phyloP scores from a whole-genome alignment of 2,329 filamentous ascomycete genomes.

The Fusarium nodosum region DNA sequence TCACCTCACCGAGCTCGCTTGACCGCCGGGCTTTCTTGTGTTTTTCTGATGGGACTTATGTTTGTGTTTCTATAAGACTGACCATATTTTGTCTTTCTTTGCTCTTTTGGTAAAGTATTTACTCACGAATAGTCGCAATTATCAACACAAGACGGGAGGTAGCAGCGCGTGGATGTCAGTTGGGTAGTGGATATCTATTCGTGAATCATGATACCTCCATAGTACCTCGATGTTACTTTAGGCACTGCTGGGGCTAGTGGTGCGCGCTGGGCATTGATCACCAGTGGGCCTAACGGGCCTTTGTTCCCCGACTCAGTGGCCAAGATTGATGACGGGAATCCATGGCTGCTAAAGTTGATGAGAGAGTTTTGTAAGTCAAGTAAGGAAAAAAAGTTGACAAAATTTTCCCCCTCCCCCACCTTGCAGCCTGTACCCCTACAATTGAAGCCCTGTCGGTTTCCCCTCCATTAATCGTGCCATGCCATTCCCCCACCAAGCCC shows the following conservation, averaged over 20 bases:
- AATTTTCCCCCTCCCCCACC: constrained; percentile 41
- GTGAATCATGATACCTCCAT: constrained; percentile 25
- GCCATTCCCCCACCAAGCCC: constrained; percentile 48
- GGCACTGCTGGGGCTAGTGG: constrained; percentile 38
- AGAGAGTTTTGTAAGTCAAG: constrained; percentile 26
- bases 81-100: not conserved
- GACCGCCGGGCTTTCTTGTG: constrained; percentile 19
- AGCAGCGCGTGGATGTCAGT: constrained; percentile 29
- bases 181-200: constrained; percentile 4
- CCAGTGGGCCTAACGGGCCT: constrained; percentile 34
- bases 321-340: constrained; percentile 26
- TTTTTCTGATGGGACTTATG: not conserved
- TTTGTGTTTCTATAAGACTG: not conserved
- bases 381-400: constrained; percentile 35
- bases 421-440: constrained; percentile 31
- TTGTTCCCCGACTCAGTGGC: constrained; percentile 37
- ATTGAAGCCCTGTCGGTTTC: constrained; percentile 36
- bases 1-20: constrained; percentile 12
- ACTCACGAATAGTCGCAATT: constrained; percentile 32
- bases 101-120: constrained; percentile 27
- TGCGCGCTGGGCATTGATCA: constrained; percentile 48
- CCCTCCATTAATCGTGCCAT: constrained; percentile 41
- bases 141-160: constrained; percentile 26
- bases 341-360: constrained; percentile 35
- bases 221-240: constrained; percentile 35